These are phyloP conservation scores for Fennellomyces sp. DNA, from an alignment of 371 early-diverging fungal genomes.

Conservation along the genomic window DNA sequence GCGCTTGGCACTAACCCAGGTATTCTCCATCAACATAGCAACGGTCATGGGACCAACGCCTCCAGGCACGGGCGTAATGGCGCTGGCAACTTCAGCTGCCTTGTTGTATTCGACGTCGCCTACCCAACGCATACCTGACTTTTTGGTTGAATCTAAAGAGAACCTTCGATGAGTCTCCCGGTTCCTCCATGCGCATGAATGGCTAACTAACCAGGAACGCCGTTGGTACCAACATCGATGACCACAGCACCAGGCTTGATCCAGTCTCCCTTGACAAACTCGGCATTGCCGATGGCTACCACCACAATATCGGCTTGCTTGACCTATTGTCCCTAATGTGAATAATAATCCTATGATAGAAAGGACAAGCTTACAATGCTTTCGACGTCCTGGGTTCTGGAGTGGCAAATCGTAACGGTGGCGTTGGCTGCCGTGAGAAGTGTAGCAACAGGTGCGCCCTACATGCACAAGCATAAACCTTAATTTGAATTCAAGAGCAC, in stretches of 20 bases:
- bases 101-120: conserved; percentile 89
- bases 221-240: conserved; percentile 95
- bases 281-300: conserved; percentile 83
- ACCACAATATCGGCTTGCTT: conserved; percentile 85
- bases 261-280: conserved; percentile 88
- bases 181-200: background rate
- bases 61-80: conserved; percentile 95
- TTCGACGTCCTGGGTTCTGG: conserved; percentile 69
- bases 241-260: conserved; percentile 91
- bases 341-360: background rate
- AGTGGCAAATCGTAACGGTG: conserved; percentile 93
- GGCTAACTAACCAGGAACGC: conserved; percentile 57
- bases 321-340: conserved; percentile 28
- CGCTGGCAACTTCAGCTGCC: conserved; percentile 72
- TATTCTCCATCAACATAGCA: conserved; percentile 92
- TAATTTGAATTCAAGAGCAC: background rate
- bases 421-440: conserved; percentile 80
- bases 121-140: conserved; percentile 84
- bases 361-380: conserved; percentile 5
- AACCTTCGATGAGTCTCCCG: background rate
- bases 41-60: conserved; percentile 98
- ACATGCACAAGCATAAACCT: background rate
- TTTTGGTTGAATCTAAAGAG: conserved; percentile 73
- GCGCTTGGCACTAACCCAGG: conserved; percentile 70
- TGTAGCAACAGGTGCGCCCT: conserved; percentile 85